Evolutionary conservation across 2,329 filamentous ascomycete genomes (phyloP).

Genomic region (Didymella arachidicola): DNA sequence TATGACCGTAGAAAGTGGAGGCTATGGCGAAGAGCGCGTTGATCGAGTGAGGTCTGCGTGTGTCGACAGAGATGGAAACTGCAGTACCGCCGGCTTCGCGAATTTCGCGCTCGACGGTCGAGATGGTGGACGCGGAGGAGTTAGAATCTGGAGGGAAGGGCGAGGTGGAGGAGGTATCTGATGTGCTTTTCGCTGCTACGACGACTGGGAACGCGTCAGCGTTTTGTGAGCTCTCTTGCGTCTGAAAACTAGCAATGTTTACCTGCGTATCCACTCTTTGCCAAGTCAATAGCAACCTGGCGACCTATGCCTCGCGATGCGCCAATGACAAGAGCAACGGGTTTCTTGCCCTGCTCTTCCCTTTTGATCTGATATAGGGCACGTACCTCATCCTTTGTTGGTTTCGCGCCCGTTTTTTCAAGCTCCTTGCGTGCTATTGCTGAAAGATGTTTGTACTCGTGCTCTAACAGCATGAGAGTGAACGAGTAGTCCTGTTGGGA

Average conservation of each 20-base stretch:
- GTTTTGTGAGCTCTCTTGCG: neutral
- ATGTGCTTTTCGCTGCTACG: slow-evolving; percentile 78
- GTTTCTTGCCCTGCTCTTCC: slow-evolving; percentile 35
- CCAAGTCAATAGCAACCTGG: slow-evolving; percentile 80
- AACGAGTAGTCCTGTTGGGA: slow-evolving; percentile 5
- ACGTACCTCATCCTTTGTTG: neutral
- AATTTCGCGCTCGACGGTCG: slow-evolving; percentile 80
- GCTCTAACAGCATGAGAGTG: slow-evolving; percentile 4
- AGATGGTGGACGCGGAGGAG: slow-evolving; percentile 77
- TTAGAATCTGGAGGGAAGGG: slow-evolving; percentile 81
- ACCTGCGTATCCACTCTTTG: slow-evolving; percentile 75
- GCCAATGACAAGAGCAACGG: slow-evolving; percentile 75
- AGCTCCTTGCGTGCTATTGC: slow-evolving; percentile 3
- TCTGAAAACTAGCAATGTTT: slow-evolving; percentile 22
- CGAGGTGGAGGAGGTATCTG: slow-evolving; percentile 62
- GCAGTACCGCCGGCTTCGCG: slow-evolving; percentile 68
- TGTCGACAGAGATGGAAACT: slow-evolving; percentile 73
- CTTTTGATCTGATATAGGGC: slow-evolving; percentile 14
- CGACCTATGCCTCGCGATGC: slow-evolving; percentile 82
- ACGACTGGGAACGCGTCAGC: slow-evolving; percentile 60
- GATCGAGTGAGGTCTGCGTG: slow-evolving; percentile 63
- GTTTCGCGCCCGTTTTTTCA: neutral
- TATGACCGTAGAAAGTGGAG: slow-evolving; percentile 64
- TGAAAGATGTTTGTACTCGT: neutral
- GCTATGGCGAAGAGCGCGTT: slow-evolving; percentile 52